These are phyloP conservation scores for Oxyria digyna DNA, from an alignment of 148 eudicot genomes.

Conservation along the genomic window DNA sequence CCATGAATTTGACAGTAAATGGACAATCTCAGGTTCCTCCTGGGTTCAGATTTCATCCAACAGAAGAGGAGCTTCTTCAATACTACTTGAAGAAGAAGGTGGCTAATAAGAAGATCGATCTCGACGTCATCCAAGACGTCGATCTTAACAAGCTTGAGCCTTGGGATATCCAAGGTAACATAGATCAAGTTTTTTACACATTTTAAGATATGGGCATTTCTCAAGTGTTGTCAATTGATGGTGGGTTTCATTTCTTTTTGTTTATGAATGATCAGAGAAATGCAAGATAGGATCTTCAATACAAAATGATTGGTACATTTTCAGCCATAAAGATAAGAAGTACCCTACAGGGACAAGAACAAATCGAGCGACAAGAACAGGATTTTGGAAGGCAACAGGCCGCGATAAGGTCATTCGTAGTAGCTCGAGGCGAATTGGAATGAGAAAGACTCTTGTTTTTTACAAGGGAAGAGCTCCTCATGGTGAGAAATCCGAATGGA, in stretches of 20 bases:
- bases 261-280: conserved; percentile 17
- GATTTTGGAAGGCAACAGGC: conserved; percentile 83
- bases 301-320: conserved; percentile 65
- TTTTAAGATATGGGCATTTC: not conserved
- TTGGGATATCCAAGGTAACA: conserved; percentile 57
- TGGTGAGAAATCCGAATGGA: conserved; percentile 72
- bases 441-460: conserved; percentile 64
- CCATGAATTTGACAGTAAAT: conserved; percentile 35
- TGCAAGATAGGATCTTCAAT: conserved; percentile 47
- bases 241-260: not conserved
- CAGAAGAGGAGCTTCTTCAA: conserved; percentile 50
- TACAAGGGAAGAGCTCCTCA: conserved; percentile 68
- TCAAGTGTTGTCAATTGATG: not conserved
- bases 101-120: conserved; percentile 34
- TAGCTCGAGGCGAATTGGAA: conserved; percentile 30
- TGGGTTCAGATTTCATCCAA: conserved; percentile 55
- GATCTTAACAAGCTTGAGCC: conserved; percentile 60
- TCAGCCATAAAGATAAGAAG: conserved; percentile 70
- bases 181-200: not conserved
- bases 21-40: conserved; percentile 48
- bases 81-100: conserved; percentile 52
- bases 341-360: conserved; percentile 64
- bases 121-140: conserved; percentile 45
- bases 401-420: conserved; percentile 48
- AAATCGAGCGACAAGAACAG: conserved; percentile 53